Base-by-base conservation (phyloP, 2,329 filamentous ascomycete genomes). In the Talaromyces pinophilus region DNA sequence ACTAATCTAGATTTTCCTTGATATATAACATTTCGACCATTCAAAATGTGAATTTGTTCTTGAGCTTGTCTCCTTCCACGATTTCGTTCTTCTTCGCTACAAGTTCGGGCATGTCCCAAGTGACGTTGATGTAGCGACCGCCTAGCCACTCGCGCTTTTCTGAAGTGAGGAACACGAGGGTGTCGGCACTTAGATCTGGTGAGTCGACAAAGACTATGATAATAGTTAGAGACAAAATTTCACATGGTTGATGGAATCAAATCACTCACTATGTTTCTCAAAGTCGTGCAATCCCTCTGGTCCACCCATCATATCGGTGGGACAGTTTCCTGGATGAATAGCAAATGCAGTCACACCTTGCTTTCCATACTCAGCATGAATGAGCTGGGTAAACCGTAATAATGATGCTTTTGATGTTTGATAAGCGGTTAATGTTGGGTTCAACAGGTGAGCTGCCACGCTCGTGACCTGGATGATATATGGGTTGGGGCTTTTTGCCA, bases 391-490 rank as follows among this genome's bases (percentile, higher is more conserved):
- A 13, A 85, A 72, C 3, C 82, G 78, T 62, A 78, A 72, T 1
- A 82, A 67, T 0, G 81, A 80, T 42, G 84, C 77, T 69, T 85
- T 85, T 62, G 75, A 74, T 2, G 76, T 75, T 70, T 83, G 81
- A 70, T 86, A 86, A 0, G 77, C 77, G 11, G 80, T 82, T 0
- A 74, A 79, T 1, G 77, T 77, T 0, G 74, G 74, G 6, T 46
- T n/a, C 8, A 64, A 76, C 73, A 78, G 67, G 60, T 79, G 75
- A 1, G 77, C 81, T 13, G 78, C 84, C 1, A 83, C 77, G 46
- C 81, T 83, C 4, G 75, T 77, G 33, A 86, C 74, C 62, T 82
- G 83, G 64, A 87, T 74, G 30, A 87, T 75, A 0, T 79, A 82
- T 71, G 81, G 82, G 54, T 72, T 46, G 5, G 10, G 60, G 52